Evolutionary conservation across 345 rosid species (phyloP), one percentile per base, ranked within the genome.

Genomic region (Gossypium bickii): DNA sequence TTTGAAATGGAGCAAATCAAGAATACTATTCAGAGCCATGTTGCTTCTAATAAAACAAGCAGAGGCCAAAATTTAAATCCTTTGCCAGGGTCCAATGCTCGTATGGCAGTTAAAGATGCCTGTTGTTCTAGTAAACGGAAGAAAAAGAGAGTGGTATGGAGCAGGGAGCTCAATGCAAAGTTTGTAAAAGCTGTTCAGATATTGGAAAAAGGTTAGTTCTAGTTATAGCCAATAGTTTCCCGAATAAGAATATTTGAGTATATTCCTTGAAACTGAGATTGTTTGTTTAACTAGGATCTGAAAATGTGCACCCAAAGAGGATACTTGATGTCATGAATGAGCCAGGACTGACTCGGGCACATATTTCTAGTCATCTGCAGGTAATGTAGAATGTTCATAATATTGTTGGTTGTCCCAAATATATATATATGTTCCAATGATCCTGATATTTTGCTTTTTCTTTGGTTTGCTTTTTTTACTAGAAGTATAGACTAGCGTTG

Each of bases 1-100:
- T 75, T 83, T n/a, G 77, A 80, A 12, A 53, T 78, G 22, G 81
- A 80, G 66, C 79, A 81, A 48, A 67, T 86, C 71, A 83, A 53
- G 73, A 82, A 78, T 48, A 81, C 56, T 22, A 22, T 82, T 66
- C 74, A 81, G 82, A 81, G 76, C 68, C 75, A 77, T 57, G 83
- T 80, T 76, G 63, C 83, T 13, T 71, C 72, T 41, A 69, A 78
- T 71, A 80, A 61, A 11, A n/a, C 18, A 13, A 17, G n/a, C n/a
- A n/a, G 6, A 20, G 34, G n/a, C n/a, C 4, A 71, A 71, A 41
- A n/a, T 12, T 17, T 7, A 20, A 45, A 43, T 49, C n/a, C 29
- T 43, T 44, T 44, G 7, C 49, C 10, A 12, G 29, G 13, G 2
- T 20, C 2, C 29, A 20, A 66, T 43, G 15, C 51, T 44, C 22